These are phyloP conservation scores for Hydnum rufescens DNA, from an alignment of 768 basidiomycete genomes.

Conservation along the genomic window DNA sequence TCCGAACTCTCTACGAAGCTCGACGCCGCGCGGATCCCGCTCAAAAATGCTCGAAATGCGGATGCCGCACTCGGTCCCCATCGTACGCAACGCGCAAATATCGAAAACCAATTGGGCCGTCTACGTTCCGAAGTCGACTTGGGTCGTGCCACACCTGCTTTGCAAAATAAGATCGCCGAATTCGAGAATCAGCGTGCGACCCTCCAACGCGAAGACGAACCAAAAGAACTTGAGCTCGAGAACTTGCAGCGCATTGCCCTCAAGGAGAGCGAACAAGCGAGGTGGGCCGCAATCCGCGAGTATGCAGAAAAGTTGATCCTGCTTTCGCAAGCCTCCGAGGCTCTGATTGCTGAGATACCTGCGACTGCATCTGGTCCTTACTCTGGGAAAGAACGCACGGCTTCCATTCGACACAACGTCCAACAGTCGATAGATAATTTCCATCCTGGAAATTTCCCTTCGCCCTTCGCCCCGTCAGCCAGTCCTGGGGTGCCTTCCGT, in stretches of 20 bases:
- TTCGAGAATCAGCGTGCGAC: conserved; percentile 43
- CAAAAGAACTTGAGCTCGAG: conserved; percentile 46
- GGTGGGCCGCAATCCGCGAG: conserved; percentile 74
- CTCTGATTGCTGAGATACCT: conserved; percentile 41
- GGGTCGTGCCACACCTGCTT: not conserved
- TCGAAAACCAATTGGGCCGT: conserved; percentile 25
- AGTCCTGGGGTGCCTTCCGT: conserved; percentile 26
- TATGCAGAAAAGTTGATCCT: conserved; percentile 66
- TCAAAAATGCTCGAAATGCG: conserved; percentile 55
- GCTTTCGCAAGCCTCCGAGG: conserved; percentile 46
- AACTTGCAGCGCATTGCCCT: conserved; percentile 58
- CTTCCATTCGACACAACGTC: conserved; percentile 47
- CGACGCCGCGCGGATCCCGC: conserved; percentile 39
- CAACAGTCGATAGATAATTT: conserved; percentile 67
- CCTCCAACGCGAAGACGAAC: conserved; percentile 44
- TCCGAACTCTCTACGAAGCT: conserved; percentile 39
- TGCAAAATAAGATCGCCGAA: conserved; percentile 27
- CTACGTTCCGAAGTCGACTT: not conserved
- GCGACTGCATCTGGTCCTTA: conserved; percentile 48
- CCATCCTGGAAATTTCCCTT: conserved; percentile 39
- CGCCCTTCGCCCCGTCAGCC: conserved; percentile 23
- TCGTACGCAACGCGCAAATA: conserved; percentile 34
- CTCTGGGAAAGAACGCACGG: conserved; percentile 39
- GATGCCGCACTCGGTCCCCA: conserved; percentile 42
- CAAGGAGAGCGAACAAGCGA: conserved; percentile 49